These are phyloP conservation scores for Saccharomycopsis lassenensis DNA, from an alignment of 805 yeast genomes.

Conservation along the genomic window DNA sequence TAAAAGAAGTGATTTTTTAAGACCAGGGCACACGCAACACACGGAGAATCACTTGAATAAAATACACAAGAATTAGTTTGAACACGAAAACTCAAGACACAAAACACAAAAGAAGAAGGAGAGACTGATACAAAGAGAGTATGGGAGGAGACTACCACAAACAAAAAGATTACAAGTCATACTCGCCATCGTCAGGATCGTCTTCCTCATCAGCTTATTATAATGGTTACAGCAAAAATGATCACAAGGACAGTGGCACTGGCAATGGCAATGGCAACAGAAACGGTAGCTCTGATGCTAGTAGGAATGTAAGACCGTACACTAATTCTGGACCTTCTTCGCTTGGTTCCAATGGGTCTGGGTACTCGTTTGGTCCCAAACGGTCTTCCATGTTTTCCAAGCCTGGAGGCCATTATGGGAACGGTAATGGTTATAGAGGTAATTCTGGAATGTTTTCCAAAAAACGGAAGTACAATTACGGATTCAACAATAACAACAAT, in stretches of 20 bases:
- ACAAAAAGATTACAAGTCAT: constrained; percentile 16
- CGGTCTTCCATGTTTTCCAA: constrained; percentile 12
- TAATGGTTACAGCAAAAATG: constrained; percentile 1
- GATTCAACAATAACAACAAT: too few relatives aligned
- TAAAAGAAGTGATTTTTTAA: too few relatives aligned
- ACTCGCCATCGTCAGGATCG: too few relatives aligned
- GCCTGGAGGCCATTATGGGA: constrained; percentile 2
- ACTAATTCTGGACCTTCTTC: constrained; percentile 4
- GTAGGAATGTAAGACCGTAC: background rate
- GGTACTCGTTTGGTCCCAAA: constrained; percentile 2
- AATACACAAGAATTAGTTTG: too few relatives aligned
- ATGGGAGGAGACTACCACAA: constrained; percentile 8
- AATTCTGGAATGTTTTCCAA: constrained; percentile 6
- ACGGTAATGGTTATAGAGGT: constrained; percentile 2
- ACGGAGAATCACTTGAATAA: too few relatives aligned
- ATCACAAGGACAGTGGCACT: background rate
- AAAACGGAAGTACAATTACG: constrained; percentile 2
- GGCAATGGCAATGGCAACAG: constrained; percentile 1
- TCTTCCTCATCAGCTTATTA: constrained; percentile 6
- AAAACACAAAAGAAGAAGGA: too few relatives aligned
- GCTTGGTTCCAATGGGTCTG: constrained; percentile 1
- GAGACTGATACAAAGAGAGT: background rate
- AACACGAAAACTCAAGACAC: too few relatives aligned
- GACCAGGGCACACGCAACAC: too few relatives aligned
- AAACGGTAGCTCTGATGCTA: background rate